Evolutionary conservation across 2,329 filamentous ascomycete species (phyloP).

Genomic region (Neobulgaria alba): DNA sequence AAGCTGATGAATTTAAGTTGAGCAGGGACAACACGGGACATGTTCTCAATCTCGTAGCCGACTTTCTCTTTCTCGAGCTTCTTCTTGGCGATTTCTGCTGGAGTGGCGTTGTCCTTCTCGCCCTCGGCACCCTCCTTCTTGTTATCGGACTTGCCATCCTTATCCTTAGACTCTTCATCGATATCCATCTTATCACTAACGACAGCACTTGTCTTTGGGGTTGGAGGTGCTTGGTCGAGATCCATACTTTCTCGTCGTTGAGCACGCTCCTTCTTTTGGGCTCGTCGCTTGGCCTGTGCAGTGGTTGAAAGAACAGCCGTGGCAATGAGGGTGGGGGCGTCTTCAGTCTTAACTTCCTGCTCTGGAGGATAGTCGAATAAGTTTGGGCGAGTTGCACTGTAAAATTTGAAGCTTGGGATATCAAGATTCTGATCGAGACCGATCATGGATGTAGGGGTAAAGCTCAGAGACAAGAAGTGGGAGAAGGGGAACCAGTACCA

Average conservation of each 20-base stretch:
- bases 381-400: slow-evolving; percentile 89
- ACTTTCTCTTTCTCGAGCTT: slow-evolving; percentile 93
- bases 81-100: slow-evolving; percentile 63
- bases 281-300: slow-evolving; percentile 89
- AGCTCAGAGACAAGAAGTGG: slow-evolving; percentile 91
- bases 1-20: slow-evolving; percentile 97
- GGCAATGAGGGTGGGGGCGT: slow-evolving; percentile 87
- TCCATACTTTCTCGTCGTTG: slow-evolving; percentile 93
- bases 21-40: slow-evolving; percentile 84
- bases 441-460: slow-evolving; percentile 94
- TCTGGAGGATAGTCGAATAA: slow-evolving; percentile 97
- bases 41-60: slow-evolving; percentile 92
- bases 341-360: slow-evolving; percentile 88
- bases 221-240: slow-evolving; percentile 70
- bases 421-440: slow-evolving; percentile 90
- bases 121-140: slow-evolving; percentile 53
- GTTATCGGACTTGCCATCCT: slow-evolving; percentile 41
- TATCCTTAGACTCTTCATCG: slow-evolving; percentile 50
- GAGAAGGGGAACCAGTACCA: slow-evolving; percentile 99
- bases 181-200: slow-evolving; percentile 81
- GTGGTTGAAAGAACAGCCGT: slow-evolving; percentile 95
- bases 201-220: slow-evolving; percentile 41
- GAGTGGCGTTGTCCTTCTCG: slow-evolving; percentile 47
- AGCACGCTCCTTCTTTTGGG: slow-evolving; percentile 87
- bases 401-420: slow-evolving; percentile 88